phyloP scores from a whole-genome alignment of 805 yeast species.

The Suhomyces canberraensis region DNA sequence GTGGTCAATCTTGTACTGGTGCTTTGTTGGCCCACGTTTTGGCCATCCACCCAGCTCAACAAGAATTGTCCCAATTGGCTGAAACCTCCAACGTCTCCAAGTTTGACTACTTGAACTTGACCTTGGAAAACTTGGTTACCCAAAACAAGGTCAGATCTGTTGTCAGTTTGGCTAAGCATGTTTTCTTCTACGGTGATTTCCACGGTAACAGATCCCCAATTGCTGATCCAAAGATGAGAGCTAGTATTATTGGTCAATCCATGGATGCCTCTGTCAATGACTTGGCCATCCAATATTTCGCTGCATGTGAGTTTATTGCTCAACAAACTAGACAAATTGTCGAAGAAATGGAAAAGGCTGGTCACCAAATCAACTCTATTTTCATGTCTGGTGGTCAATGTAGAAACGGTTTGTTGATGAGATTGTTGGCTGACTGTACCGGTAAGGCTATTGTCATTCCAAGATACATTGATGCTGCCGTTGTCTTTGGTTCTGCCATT shows the following conservation, averaged over 20 bases:
- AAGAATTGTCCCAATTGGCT: slow-evolving; percentile 64
- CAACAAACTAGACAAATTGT: slow-evolving; percentile 96
- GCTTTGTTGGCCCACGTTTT: slow-evolving; percentile 86
- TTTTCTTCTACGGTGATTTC: slow-evolving; percentile 92
- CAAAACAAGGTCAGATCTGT: slow-evolving; percentile 64
- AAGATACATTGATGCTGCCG: slow-evolving; percentile 93
- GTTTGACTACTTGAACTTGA: slow-evolving; percentile 79
- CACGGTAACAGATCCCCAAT: slow-evolving; percentile 98
- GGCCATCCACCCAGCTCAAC: slow-evolving; percentile 83
- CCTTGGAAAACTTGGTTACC: slow-evolving; percentile 61
- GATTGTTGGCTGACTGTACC: slow-evolving; percentile 88
- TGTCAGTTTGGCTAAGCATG: slow-evolving; percentile 74
- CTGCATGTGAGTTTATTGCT: slow-evolving; percentile 95
- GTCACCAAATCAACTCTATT: slow-evolving; percentile 71
- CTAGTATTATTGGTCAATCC: slow-evolving; percentile 85
- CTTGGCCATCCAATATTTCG: slow-evolving; percentile 81
- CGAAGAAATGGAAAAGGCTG: slow-evolving; percentile 75
- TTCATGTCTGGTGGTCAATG: slow-evolving; percentile 97
- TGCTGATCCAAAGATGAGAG: slow-evolving; percentile 92
- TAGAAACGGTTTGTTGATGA: slow-evolving; percentile 83
- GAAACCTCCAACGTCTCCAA: slow-evolving; percentile 67
- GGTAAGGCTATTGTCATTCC: slow-evolving; percentile 91
- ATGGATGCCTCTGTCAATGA: slow-evolving; percentile 87
- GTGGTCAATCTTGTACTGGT: slow-evolving; percentile 98
- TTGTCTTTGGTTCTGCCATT: slow-evolving; percentile 92